Base-by-base conservation (phyloP, 164 flowering plant genomes). In the Chimonanthus praecox region DNA sequence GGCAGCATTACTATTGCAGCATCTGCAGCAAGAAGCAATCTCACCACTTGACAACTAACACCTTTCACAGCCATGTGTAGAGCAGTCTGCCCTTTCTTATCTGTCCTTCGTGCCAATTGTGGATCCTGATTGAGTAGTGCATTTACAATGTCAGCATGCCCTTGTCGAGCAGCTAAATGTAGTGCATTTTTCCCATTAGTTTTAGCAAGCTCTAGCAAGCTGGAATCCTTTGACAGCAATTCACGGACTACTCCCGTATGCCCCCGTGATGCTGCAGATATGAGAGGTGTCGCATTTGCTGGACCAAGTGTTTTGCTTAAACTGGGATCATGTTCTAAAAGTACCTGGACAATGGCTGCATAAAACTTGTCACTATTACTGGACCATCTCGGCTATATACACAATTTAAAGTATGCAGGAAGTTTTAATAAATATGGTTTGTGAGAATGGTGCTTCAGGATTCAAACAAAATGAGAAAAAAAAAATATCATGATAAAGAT, bases 21-120 rank as follows among this genome's bases (percentile, higher is more conserved):
- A 85, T 89, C 96, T 21, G 90, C 94, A 7, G 79, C 84, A 7
- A 92, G 94, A 79, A 92, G 94, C 79, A 82, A 78, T 75, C 75
- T 88, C 54, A 92, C 97, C 60, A 83, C 92, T 68, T 90, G 91
- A 80, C 83, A 82, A 83, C 79, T 87, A 70, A 75, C 77, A 71
- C 97, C 97, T 85, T 92, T 92, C 9, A 89, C 97, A 74, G 94
- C 95, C 97, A 90, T 90, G 76, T 92, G 97, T 74, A 92, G 72
- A 11, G 97, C 90, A 63, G 95, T 92, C 74, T 92, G 97, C 48
- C 97, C 91, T 77, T 92, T 92, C 85, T 89, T 92, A 79, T 92
- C 97, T 51, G 84, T 89, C 73, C 87, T 85, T 50, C 91, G 85
- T 16, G 94, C 95, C 84, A 92, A 73, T 18, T 87, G 94, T 45